Conservation (phyloP, 768 basidiomycete genomes). For the Boletales sp. region DNA sequence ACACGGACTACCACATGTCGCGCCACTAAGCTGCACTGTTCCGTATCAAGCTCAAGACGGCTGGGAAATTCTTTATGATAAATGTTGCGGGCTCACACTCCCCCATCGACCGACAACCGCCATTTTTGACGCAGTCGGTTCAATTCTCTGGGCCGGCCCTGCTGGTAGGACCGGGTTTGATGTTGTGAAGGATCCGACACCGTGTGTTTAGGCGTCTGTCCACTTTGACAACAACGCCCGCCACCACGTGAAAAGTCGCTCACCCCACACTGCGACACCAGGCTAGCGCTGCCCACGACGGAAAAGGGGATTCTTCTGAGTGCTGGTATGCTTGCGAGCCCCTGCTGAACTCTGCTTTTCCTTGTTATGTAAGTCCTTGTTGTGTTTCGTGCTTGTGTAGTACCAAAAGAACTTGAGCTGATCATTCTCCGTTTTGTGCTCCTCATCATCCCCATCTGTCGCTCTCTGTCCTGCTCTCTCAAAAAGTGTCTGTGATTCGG, state of each 20-base stretch:
- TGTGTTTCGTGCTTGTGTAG: too few relatives aligned
- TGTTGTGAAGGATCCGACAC: constrained; percentile 24
- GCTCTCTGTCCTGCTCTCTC: constrained; percentile 15
- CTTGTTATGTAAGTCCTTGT: constrained; percentile 29
- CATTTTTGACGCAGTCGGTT: constrained; percentile 18
- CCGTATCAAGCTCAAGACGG: constrained; percentile 4
- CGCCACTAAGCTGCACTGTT: constrained; percentile 5
- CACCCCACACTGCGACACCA: constrained; percentile 20
- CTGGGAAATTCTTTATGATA: constrained; percentile 30
- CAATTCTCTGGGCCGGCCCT: constrained; percentile 15
- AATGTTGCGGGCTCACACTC: constrained; percentile 18
- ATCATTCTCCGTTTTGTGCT: constrained; percentile 15
- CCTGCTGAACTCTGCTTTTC: constrained; percentile 23
- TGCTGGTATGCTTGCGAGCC: constrained; percentile 30
- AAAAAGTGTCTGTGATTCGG: constrained; percentile 29
- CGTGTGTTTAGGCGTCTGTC: constrained; percentile 24
- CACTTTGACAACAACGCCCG: constrained; percentile 27
- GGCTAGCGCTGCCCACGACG: constrained; percentile 12
- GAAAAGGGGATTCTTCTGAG: constrained; percentile 23
- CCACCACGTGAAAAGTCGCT: constrained; percentile 28
- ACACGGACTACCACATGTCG: not conserved
- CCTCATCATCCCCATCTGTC: constrained; percentile 19
- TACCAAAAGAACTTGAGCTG: constrained; percentile 7
- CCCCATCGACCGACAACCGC: constrained; percentile 19
- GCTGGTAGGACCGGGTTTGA: constrained; percentile 20